A percentile compares a stretch with the other conserved stretches of the same genome.
phyloP scores from a whole-genome alignment of 495 filamentous ascomycete species.

The Acidiella bohemica region DNA sequence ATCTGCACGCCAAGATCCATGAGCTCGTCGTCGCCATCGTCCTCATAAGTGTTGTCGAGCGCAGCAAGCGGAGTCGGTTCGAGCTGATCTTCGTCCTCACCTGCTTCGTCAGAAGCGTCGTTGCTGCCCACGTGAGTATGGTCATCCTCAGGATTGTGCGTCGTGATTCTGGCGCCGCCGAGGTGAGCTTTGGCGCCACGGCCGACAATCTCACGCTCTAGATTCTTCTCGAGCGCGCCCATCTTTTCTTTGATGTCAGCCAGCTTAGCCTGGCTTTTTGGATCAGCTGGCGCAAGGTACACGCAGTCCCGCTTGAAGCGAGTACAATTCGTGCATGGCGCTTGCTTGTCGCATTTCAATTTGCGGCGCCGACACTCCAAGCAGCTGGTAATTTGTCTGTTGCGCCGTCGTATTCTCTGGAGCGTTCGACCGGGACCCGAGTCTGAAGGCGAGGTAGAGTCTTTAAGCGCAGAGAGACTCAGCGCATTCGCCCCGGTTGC shows the following conservation, averaged over 20 bases:
- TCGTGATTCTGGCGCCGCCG: slow-evolving; percentile 10
- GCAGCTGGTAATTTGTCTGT: slow-evolving; percentile 56
- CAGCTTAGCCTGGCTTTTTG: slow-evolving; percentile 44
- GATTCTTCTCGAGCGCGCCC: slow-evolving; percentile 45
- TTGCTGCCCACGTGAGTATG: slow-evolving; percentile 17
- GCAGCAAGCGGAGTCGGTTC: slow-evolving; percentile 43
- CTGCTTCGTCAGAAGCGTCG: slow-evolving; percentile 33
- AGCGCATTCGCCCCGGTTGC: background rate
- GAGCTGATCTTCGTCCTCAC: slow-evolving; percentile 33
- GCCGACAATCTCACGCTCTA: slow-evolving; percentile 42
- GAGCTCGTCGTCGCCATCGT: slow-evolving; percentile 46
- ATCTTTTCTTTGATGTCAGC: slow-evolving; percentile 60
- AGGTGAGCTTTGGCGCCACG: slow-evolving; percentile 6
- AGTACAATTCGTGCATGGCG: slow-evolving; percentile 58
- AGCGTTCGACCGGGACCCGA: background rate
- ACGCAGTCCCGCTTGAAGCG: slow-evolving; percentile 50
- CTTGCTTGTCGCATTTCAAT: slow-evolving; percentile 63
- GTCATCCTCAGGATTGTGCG: background rate
- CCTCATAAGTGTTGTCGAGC: slow-evolving; percentile 50
- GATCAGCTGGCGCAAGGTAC: slow-evolving; percentile 49
- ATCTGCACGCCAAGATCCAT: slow-evolving; percentile 57
- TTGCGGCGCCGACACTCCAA: slow-evolving; percentile 65
- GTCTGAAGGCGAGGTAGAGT: slow-evolving; percentile 6
- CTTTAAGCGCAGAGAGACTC: slow-evolving; percentile 3
- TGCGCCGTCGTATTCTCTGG: slow-evolving; percentile 44